Percentiles rank a stretch among this genome's conserved stretches.
phyloP scores from a whole-genome alignment of 495 filamentous ascomycete genomes.

The Apiosordaria backusii region DNA sequence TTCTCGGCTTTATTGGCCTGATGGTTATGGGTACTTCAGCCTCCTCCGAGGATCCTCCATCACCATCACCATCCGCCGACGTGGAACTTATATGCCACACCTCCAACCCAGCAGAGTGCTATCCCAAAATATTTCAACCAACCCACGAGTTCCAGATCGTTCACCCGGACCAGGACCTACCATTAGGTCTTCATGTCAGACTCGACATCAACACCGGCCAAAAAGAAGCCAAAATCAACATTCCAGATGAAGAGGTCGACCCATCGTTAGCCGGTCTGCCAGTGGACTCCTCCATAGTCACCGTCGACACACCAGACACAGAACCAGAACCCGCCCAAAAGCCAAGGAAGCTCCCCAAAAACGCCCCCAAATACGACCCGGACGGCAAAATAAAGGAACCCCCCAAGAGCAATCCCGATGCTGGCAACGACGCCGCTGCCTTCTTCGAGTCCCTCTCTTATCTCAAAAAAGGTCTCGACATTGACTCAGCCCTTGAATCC shows the following conservation, averaged over 20 bases:
- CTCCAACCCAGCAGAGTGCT: constrained; percentile 55
- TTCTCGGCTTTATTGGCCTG: constrained; percentile 27
- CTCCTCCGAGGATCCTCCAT: constrained; percentile 26
- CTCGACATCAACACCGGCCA: constrained; percentile 59
- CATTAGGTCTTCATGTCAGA: constrained; percentile 59
- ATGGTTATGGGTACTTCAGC: constrained; percentile 23
- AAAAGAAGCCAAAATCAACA: constrained; percentile 60
- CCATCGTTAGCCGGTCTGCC: constrained; percentile 44
- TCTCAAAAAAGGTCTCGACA: constrained; percentile 39
- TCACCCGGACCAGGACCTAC: constrained; percentile 60
- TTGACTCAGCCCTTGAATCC: constrained; percentile 44
- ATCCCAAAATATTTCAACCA: constrained; percentile 58
- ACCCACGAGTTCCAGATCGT: constrained; percentile 60
- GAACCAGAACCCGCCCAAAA: constrained; percentile 29
- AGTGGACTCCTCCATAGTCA: constrained; percentile 45
- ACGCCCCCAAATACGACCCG: constrained; percentile 48
- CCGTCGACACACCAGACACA: constrained; percentile 35
- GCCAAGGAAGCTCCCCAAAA: constrained; percentile 24
- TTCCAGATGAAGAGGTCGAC: constrained; percentile 44
- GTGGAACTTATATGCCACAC: constrained; percentile 62
- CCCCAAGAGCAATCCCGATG: constrained; percentile 22
- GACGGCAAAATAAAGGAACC: constrained; percentile 50
- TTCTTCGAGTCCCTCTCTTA: constrained; percentile 45
- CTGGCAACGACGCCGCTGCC: constrained; percentile 23
- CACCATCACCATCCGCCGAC: constrained; percentile 30